These are phyloP conservation scores for Aechmea fasciata DNA, from an alignment of 176 grass and related monocot genomes.

Conservation along the genomic window DNA sequence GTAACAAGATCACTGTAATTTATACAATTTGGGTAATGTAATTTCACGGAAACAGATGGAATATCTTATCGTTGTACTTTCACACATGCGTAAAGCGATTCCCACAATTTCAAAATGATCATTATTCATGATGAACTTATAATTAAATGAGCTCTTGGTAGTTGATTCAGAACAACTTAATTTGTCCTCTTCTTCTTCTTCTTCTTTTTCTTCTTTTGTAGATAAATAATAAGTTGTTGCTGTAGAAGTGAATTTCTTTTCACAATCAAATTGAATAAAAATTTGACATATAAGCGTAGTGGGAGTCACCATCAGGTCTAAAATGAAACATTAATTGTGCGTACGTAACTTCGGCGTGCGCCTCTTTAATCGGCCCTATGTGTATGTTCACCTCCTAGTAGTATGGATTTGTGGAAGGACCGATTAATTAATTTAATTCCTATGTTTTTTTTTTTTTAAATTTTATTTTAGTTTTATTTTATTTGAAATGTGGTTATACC, in stretches of 20 bases:
- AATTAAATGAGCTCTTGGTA: not conserved
- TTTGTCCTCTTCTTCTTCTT: constrained; percentile 9
- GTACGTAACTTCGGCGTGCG: not conserved
- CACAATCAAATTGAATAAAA: not conserved
- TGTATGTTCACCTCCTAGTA: not conserved
- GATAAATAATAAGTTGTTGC: too few relatives aligned
- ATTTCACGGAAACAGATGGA: too few relatives aligned
- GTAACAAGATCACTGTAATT: too few relatives aligned
- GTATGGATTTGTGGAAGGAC: not conserved
- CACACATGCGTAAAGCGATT: not conserved
- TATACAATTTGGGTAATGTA: too few relatives aligned
- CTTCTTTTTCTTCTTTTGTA: too few relatives aligned
- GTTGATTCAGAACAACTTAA: too few relatives aligned
- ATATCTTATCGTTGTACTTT: too few relatives aligned
- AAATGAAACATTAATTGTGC: not conserved
- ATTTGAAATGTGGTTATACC: too few relatives aligned
- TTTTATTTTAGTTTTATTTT: not conserved
- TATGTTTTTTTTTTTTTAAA: not conserved
- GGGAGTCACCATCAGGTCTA: not conserved
- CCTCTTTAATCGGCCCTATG: not conserved
- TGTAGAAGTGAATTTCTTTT: too few relatives aligned
- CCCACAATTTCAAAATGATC: constrained; percentile 5
- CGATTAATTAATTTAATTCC: not conserved
- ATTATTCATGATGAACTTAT: not conserved
- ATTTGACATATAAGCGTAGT: not conserved